Conservation (phyloP, 805 yeast genomes). For the Metschnikowia proteae region DNA sequence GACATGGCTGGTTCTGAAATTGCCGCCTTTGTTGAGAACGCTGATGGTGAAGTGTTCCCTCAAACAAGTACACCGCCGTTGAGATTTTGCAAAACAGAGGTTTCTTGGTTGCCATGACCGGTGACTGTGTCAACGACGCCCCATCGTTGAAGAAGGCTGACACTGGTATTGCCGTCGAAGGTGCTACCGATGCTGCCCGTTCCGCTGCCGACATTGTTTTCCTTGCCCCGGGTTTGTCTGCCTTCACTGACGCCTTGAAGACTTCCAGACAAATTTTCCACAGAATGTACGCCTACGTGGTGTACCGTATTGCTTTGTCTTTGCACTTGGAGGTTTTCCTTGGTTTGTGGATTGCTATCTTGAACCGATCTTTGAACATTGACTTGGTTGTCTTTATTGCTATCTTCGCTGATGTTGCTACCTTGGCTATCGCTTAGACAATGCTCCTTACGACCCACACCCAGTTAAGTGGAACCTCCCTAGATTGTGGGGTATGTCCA, state of each 20-base stretch:
- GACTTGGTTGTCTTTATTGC: slow-evolving; percentile 94
- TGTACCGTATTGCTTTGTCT: slow-evolving; percentile 95
- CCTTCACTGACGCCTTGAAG: slow-evolving; percentile 88
- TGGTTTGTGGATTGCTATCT: slow-evolving; percentile 95
- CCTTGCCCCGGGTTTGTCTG: slow-evolving; percentile 90
- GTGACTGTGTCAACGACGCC: slow-evolving; percentile 99
- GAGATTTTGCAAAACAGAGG: slow-evolving; percentile 94
- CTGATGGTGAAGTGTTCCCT: slow-evolving; percentile 98
- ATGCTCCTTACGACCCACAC: slow-evolving; percentile 88
- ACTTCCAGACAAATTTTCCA: slow-evolving; percentile 95
- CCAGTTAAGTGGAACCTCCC: slow-evolving; percentile 98
- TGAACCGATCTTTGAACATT: slow-evolving; percentile 81
- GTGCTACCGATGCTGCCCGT: slow-evolving; percentile 96
- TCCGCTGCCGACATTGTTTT: slow-evolving; percentile 96
- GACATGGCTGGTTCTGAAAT: slow-evolving; percentile 96
- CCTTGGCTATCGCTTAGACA: slow-evolving; percentile 96
- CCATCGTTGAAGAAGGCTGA: slow-evolving; percentile 91
- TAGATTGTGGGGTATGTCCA: slow-evolving; percentile 96
- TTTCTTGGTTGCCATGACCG: slow-evolving; percentile 98
- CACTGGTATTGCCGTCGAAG: slow-evolving; percentile 95
- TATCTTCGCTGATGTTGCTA: slow-evolving; percentile 95
- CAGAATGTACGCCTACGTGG: slow-evolving; percentile 98
- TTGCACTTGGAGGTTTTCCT: slow-evolving; percentile 91
- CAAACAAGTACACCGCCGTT: slow-evolving; percentile 94
- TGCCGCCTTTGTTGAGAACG: slow-evolving; percentile 95